Conservation (phyloP, 352 stramenopile species). For the Phytopythium sindhum region DNA sequence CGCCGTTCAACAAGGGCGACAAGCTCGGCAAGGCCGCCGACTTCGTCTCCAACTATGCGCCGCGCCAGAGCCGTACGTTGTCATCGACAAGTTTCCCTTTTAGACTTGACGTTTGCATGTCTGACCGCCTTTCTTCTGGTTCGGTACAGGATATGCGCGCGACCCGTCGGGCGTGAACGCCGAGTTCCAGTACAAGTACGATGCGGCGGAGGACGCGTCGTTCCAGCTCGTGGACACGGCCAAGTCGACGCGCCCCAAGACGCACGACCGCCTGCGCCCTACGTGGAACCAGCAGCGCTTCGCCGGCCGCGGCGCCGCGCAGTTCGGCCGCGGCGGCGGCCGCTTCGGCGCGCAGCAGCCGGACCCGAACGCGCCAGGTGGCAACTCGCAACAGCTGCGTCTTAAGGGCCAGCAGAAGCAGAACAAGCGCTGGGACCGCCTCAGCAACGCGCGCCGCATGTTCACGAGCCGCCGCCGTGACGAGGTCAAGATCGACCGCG, state of each 20-base stretch:
- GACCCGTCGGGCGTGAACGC: conserved; percentile 86
- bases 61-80: conserved; percentile 28
- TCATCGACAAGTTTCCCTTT: background rate
- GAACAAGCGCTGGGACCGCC: conserved; percentile 81
- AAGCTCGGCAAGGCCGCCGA: conserved; percentile 93
- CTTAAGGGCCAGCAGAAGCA: conserved; percentile 87
- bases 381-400: conserved; percentile 55
- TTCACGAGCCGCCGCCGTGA: conserved; percentile 61
- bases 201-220: conserved; percentile 86
- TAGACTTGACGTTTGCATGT: background rate
- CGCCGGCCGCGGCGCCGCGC: conserved; percentile 42
- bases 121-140: background rate
- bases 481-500: conserved; percentile 78
- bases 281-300: conserved; percentile 88
- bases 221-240: conserved; percentile 95
- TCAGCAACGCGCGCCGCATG: conserved; percentile 74
- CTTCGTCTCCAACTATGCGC: conserved; percentile 85
- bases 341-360: conserved; percentile 23
- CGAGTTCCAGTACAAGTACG: conserved; percentile 94
- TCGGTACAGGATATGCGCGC: conserved; percentile 28
- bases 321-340: conserved; percentile 30
- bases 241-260: conserved; percentile 81
- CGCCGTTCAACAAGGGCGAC: conserved; percentile 95
- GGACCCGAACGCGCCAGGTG: conserved; percentile 38
- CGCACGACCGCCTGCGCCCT: conserved; percentile 70